These are phyloP conservation scores for Trichoderma cornu-damae DNA, from an alignment of 2,329 filamentous ascomycete species.

Conservation along the genomic window DNA sequence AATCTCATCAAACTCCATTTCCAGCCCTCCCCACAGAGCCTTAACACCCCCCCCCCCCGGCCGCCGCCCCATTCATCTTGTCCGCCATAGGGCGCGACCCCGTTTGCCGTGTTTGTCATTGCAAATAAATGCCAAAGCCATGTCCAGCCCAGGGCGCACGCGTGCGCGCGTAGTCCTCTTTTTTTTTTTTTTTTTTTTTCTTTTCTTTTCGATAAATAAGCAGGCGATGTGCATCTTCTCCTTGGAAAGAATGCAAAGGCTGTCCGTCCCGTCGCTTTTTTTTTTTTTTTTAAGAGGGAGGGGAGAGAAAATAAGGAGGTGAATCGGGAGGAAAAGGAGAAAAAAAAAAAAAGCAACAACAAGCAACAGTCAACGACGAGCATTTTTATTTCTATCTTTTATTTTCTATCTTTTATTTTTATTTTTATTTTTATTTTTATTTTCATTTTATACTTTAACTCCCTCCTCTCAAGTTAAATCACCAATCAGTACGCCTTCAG, in stretches of 20 bases:
- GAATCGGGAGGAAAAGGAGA: no score
- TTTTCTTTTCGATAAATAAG: no score
- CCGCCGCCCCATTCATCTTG: neutral
- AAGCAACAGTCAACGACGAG: no score
- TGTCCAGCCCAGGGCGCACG: neutral
- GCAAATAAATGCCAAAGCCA: neutral
- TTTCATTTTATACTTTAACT: neutral
- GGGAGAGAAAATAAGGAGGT: no score
- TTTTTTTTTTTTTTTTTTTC: neutral
- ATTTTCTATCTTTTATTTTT: no score
- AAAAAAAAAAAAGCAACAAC: no score
- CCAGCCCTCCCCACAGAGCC: neutral
- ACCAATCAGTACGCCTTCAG: neutral
- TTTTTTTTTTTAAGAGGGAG: no score
- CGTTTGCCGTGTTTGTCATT: neutral
- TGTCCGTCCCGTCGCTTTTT: no score
- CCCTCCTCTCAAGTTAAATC: no score
- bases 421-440: neutral
- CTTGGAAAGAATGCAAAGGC: no score
- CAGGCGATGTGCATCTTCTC: no score
- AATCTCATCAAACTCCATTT: neutral
- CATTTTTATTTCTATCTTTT: neutral
- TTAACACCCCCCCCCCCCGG: no score
- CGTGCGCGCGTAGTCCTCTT: neutral
- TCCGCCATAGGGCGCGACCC: conserved; percentile 3